Base-by-base conservation (phyloP, 1,284 basidiomycete species). In the Termitomyces sp. region DNA sequence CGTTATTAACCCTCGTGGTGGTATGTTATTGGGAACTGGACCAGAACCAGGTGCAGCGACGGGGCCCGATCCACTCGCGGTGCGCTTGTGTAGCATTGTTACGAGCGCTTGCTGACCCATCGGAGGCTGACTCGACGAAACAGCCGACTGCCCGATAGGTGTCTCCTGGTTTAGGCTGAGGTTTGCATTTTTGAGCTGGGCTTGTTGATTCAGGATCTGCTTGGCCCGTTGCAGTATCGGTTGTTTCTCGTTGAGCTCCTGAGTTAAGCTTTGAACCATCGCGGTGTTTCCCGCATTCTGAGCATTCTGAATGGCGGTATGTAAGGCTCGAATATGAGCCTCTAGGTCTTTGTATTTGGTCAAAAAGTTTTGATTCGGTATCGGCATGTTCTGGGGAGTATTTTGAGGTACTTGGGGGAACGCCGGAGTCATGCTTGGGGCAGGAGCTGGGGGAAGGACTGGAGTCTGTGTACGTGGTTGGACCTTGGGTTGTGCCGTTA, bases 61-160 rank as follows among this genome's bases (percentile, higher is more conserved):
- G 5, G 34, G 21, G 8, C 42, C 49, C 12, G 53, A 40, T 21
- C 54, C 54, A 19, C 59, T 60, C 12, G 53, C 33, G 40, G 58
- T 52, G 44, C 57, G 59, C 19, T 42, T 54, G 34, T 78, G 80
- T 65, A 77, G 70, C 58, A 79, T 78, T 57, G 50, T 64, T 21
- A 41, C 58, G 24, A 63, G 45, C 44, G 55, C 48, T 28, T 61
- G 60, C n/a, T 54, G 58, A 38, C 62, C 53, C 15, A 55, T 57
- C 21, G n/a, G 43, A 5, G 50, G 47, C 26, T 56, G 55, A 31
- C 26, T 24, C 7, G 50, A 39, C 5, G 56, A 47, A 2, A 51
- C 46, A 17, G 36, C 34, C 21, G 52, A 15, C 13, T 53, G 50
- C 7, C 42, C 41, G 2, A 51, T 2, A 3, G 39, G 31, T 9